Percentiles rank a stretch among this genome's conserved stretches.
These are phyloP conservation scores for Ballota nigra DNA, from an alignment of 257 asterid genomes.

Conservation along the genomic window DNA sequence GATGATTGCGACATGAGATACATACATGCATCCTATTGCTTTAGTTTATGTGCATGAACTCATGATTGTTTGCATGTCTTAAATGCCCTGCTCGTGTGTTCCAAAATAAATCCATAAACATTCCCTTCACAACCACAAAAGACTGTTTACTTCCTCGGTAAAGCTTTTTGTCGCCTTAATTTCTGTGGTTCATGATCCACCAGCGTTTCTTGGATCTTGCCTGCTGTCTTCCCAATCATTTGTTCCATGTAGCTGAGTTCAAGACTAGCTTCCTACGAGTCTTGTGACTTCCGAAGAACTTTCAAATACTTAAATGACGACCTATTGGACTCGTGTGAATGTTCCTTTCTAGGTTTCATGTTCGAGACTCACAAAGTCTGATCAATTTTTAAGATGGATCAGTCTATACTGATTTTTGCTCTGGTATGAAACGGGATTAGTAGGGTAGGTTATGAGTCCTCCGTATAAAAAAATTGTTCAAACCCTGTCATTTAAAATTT, in stretches of 20 bases:
- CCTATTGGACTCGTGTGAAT: too few species aligned
- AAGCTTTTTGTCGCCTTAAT: neutral
- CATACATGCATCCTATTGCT: conserved; percentile 15
- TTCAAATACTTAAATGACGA: too few species aligned
- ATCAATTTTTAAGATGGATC: too few species aligned
- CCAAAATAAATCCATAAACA: neutral
- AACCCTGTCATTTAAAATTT: too few species aligned
- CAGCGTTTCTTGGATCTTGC: neutral
- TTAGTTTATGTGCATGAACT: conserved; percentile 7
- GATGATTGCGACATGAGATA: conserved; percentile 8
- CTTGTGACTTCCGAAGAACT: too few species aligned
- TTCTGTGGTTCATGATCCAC: neutral
- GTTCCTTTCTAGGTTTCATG: too few species aligned
- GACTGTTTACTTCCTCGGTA: neutral
- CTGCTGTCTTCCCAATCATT: conserved; percentile 13
- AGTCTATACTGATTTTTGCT: too few species aligned
- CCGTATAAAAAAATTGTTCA: too few species aligned
- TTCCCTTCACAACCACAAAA: conserved; percentile 2
- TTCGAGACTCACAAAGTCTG: too few species aligned
- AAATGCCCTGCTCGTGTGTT: conserved; percentile 1
- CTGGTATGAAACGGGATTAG: too few species aligned
- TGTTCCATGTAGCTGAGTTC: neutral
- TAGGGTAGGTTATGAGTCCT: too few species aligned
- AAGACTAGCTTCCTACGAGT: neutral
- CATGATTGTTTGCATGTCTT: neutral